Conservation (phyloP, 352 stramenopile genomes). For the Pythium plurisporium region DNA sequence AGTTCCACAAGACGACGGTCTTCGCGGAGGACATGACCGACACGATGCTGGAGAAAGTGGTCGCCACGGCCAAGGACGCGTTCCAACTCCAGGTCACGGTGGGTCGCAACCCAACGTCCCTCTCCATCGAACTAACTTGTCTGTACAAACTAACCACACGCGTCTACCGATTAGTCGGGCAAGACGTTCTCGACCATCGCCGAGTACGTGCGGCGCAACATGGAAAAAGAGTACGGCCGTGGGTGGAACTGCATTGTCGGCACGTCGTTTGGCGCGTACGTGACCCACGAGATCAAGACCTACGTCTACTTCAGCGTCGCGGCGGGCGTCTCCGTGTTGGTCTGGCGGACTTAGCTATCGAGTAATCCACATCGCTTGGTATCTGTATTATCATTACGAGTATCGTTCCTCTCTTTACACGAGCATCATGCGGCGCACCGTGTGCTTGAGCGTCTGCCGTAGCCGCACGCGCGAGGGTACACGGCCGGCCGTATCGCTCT, state of each 20-base stretch:
- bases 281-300: constrained; percentile 95
- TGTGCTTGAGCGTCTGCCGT: constrained; percentile 36
- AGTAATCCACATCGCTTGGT: no score
- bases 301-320: constrained; percentile 95
- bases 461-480: constrained; percentile 24
- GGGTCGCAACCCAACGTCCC: constrained; percentile 7
- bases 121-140: not conserved
- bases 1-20: constrained; percentile 90
- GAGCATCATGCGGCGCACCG: constrained; percentile 46
- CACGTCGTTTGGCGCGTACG: constrained; percentile 89
- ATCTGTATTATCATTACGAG: no score
- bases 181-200: constrained; percentile 92
- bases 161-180: constrained; percentile 44
- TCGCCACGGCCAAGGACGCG: constrained; percentile 85
- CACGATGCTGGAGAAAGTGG: constrained; percentile 90
- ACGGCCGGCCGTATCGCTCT: constrained; percentile 13
- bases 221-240: constrained; percentile 90
- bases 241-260: constrained; percentile 94
- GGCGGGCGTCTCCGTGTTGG: constrained; percentile 86
- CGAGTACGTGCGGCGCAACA: constrained; percentile 88
- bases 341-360: constrained; percentile 90
- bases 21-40: constrained; percentile 95
- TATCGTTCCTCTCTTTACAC: constrained; percentile 26
- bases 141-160: not conserved
- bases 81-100: constrained; percentile 89